These are phyloP conservation scores for Tilletia walkeri DNA, from an alignment of 1,284 basidiomycete species.

Conservation along the genomic window DNA sequence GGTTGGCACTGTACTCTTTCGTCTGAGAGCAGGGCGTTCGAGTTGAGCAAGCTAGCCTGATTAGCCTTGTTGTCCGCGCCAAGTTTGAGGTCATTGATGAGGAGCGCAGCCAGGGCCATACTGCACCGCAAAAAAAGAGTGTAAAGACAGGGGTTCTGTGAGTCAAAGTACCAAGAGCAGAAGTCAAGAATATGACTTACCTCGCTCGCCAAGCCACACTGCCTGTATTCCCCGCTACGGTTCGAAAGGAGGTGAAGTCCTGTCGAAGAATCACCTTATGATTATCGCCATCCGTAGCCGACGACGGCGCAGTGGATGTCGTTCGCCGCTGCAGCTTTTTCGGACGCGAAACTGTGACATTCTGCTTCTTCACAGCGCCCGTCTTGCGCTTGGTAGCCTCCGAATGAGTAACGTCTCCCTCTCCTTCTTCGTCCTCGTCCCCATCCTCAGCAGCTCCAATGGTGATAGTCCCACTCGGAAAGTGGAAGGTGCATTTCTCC, in stretches of 20 bases:
- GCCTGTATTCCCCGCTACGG: slow-evolving; percentile 11
- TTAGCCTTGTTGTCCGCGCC: background rate
- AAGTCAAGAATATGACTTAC: background rate
- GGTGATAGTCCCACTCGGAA: background rate
- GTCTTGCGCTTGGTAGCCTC: background rate
- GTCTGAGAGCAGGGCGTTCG: background rate
- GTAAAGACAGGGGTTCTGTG: background rate
- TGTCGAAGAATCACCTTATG: background rate
- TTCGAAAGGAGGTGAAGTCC: slow-evolving; percentile 7
- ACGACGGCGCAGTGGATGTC: background rate
- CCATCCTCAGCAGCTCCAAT: background rate
- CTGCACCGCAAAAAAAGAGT: background rate
- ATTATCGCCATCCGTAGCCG: background rate
- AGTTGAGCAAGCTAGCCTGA: background rate
- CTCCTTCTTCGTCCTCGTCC: background rate
- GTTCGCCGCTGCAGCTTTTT: background rate
- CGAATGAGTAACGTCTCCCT: background rate
- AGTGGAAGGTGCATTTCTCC: background rate
- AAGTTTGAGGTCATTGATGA: background rate
- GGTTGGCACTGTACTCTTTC: background rate
- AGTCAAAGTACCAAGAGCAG: background rate
- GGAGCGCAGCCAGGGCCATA: slow-evolving; percentile 2
- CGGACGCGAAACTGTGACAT: background rate
- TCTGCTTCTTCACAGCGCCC: background rate
- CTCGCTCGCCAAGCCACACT: slow-evolving; percentile 13